Percentiles rank a stretch among this genome's conserved stretches.
These are phyloP conservation scores for Strigomonas galati DNA, from an alignment of 208 protist genomes.

Conservation along the genomic window DNA sequence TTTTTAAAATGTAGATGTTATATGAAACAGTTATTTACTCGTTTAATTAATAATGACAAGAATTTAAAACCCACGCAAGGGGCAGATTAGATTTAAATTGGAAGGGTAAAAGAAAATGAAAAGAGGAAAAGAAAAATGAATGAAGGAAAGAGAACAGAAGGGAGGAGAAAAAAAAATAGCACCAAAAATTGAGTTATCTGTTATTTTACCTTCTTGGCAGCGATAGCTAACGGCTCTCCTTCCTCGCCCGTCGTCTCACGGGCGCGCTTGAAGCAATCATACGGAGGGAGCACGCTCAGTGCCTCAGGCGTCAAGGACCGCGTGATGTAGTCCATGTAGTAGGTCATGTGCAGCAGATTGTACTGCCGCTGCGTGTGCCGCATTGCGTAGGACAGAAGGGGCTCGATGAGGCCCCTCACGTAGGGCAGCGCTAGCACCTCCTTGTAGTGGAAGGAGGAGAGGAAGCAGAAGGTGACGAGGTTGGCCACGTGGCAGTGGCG, in stretches of 20 bases:
- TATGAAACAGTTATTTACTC: too few relatives aligned
- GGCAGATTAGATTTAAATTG: too few relatives aligned
- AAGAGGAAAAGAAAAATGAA: conserved; percentile 9
- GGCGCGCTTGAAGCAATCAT: conserved; percentile 21
- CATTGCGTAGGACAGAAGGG: conserved; percentile 81
- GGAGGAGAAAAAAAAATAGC: background rate
- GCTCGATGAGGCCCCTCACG: conserved; percentile 63
- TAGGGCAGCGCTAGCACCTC: conserved; percentile 56
- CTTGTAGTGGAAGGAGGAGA: conserved; percentile 60
- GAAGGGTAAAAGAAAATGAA: conserved; percentile 10
- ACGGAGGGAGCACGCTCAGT: conserved; percentile 66
- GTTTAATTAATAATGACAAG: background rate
- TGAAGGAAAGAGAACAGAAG: background rate
- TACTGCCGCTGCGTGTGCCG: conserved; percentile 86
- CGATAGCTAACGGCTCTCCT: too few relatives aligned
- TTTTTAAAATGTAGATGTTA: background rate
- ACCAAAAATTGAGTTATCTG: background rate
- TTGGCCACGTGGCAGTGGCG: conserved; percentile 76
- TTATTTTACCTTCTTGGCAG: background rate
- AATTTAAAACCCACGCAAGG: background rate
- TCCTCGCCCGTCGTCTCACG: conserved; percentile 7
- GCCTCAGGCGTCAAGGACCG: conserved; percentile 43
- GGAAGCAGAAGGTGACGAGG: conserved; percentile 59
- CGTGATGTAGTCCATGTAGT: conserved; percentile 90
- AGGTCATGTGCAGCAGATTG: conserved; percentile 74